Evolutionary conservation across 257 asterid species (phyloP), one percentile per base, ranked within the genome.

Genomic region (Solanum tarapatanum): DNA sequence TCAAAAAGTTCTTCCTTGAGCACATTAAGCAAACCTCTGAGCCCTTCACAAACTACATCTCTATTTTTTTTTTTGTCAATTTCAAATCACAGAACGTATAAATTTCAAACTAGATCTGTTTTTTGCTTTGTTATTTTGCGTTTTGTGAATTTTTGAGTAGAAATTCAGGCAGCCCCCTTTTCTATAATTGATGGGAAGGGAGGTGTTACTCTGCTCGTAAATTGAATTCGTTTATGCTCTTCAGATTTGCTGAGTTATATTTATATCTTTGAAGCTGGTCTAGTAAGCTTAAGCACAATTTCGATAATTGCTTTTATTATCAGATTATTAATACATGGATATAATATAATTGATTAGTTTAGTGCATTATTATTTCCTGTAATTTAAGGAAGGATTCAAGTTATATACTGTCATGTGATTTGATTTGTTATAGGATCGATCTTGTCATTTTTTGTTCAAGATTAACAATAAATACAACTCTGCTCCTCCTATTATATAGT

Each of bases 81-180:
- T 55, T 55, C n/a, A 55, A 19, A 55, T 55, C n/a, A 7, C 64
- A 55, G 23, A 17, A 17, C n/a, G 7, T 19, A 19, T 55, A 1
- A 7, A 0, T 5, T 55, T 55, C 62, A 17, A 17, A 55, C n/a
- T 19, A 19, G 10, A 55, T 55, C n/a, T 19, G 64, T 55, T 19
- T 17, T 17, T 55, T 55, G 7, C n/a, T 19, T 55, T 6, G 23
- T 55, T 55, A 8, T 2, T 55, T 55, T 55, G 10, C 64, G 2
- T 55, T 55, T 55, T 55, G n/a, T 55, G 7, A 55, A 17, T 17
- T 55, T 55, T 17, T 55, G 24, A 92, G 96, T 91, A 66, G 96
- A 92, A 88, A 89, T 93, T 94, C 97, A 94, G 97, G 97, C 96
- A 94, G 87, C 96, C 95, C 45, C 86, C 90, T 94, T 90, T 93